Base-by-base conservation (phyloP, 345 rosid species). In the Acer negundo region DNA sequence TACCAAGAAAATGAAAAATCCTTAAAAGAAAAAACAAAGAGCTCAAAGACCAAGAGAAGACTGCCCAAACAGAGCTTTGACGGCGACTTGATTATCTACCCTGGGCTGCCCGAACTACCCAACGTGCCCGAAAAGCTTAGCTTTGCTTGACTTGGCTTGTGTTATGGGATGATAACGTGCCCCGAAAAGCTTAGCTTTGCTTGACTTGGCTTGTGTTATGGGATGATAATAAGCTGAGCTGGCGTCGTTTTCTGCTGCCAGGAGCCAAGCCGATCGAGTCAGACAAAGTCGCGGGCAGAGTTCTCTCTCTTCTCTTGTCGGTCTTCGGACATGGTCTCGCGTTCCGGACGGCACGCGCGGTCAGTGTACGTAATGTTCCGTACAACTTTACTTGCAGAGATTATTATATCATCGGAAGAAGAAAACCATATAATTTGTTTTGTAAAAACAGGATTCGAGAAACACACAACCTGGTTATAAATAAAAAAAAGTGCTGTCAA, bases 291-390 rank as follows among this genome's bases (percentile, higher is more conserved):
- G 77, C 68, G 79, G 80, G 84, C 69, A 58, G 47, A 40, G 7
- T 23, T 20, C 51, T 31, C 35, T 31, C 35, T 4, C 35, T 4
- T 35, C 38, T 51, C 7, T 4, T 80, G 72, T 77, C 81, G 76
- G 80, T 72, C 68, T 61, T 65, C 26, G 73, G 80, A 78, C 77
- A 77, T 59, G 72, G 72, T 80, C 91, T 77, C 83, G 82, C 90
- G 87, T 61, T 75, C 89, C 92, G 94, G 87, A 85, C 89, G 92
- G 94, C 94, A 90, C 92, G 94, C 91, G 91, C 84, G 90, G 80
- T 87, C 92, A 84, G 87, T 84, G 75, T 79, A 62, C 86, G 79
- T 63, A 53, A 56, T 4, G 69, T 40, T 42, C 1, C 5, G 63
- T 59, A 61, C 68, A 8, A 8, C 46, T 42, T 42, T 42, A 42